These are phyloP conservation scores for Epicoccum sorghinum DNA, from an alignment of 2,329 filamentous ascomycete genomes.

Conservation along the genomic window DNA sequence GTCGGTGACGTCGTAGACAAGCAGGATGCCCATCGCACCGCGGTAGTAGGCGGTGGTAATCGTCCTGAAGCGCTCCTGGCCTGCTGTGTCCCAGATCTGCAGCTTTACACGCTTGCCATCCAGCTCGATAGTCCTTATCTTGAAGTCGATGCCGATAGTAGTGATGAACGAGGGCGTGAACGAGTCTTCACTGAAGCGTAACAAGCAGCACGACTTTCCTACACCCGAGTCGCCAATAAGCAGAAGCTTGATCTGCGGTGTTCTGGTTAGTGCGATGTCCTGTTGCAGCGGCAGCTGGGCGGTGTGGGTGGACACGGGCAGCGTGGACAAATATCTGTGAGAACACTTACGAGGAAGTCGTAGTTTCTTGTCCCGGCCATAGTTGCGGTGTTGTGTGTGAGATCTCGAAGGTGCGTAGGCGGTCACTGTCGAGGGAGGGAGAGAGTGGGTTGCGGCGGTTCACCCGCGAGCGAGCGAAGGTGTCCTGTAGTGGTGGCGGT, in stretches of 20 bases:
- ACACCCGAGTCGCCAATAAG: constrained; percentile 97
- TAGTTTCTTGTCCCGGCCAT: constrained; percentile 99
- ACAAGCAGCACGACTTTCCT: constrained; percentile 94
- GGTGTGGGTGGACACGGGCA: constrained; percentile 5
- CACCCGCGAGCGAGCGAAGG: constrained; percentile 30
- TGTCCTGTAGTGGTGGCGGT: constrained; percentile 13
- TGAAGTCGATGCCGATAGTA: constrained; percentile 99
- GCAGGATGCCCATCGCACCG: constrained; percentile 95
- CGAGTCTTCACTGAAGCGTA: constrained; percentile 96
- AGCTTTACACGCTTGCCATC: constrained; percentile 99
- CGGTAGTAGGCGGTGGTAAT: constrained; percentile 99
- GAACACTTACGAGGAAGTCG: constrained; percentile 85
- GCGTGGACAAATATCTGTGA: constrained; percentile 9
- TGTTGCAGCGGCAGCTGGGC: constrained; percentile 3
- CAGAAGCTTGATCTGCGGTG: constrained; percentile 85
- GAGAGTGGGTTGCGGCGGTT: constrained; percentile 30
- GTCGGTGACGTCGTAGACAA: constrained; percentile 98
- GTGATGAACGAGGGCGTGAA: constrained; percentile 98
- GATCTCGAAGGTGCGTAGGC: constrained; percentile 12
- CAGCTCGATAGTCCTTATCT: constrained; percentile 98
- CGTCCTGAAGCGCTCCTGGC: constrained; percentile 96
- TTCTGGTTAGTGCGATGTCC: constrained; percentile 14
- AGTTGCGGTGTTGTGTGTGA: constrained; percentile 25
- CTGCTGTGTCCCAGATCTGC: constrained; percentile 99
- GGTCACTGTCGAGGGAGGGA: constrained; percentile 24